Evolutionary conservation across 179 eudicot species (phyloP), one percentile per base, ranked within the genome.

Genomic region (Sideroxylon spinosum): DNA sequence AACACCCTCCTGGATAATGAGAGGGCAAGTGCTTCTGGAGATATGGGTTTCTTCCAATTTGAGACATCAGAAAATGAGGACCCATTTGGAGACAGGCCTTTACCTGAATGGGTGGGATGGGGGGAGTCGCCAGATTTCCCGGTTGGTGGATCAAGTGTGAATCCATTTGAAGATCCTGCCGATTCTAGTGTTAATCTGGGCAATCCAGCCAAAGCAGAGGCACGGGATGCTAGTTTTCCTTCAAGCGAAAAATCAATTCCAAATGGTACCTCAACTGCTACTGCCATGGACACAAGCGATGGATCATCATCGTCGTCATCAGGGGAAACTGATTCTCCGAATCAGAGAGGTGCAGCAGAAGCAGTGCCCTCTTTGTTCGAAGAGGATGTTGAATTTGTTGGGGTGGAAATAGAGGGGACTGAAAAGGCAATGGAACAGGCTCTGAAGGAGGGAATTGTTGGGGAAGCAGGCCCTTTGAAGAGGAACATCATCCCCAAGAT

Each of bases 371-470:
- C 98, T 75, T 84, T 95, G 86, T 95, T 95, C 56, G 98, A 95
- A 82, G 98, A 95, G 77, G 99, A 93, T 79, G 98, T 95, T 49
- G 98, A 95, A 86, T 95, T 95, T 84, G 97, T 93, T 25, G 99
- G 99, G 53, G 98, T 93, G 82, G 99, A 95, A 81, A 78, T 87
- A 52, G 97, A 93, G 76, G 98, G 99, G 12, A 89, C 98, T 0
- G 98, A 93, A 81, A 93, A 91, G 80, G 99, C 99, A 49, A 95
- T 93, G 98, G 97, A 93, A 4, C 95, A 91, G 56, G 98, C 98
- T 74, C 76, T 95, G 57, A 92, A 95, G 81, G 99, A 93, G 84
- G 98, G 98, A 19, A 93, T 91, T 78, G 99, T 95, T 52, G 99
- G 99, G 48, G 99, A 95, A 88, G 99, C 99, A 0, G 99, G 93